Percentiles rank a stretch among this genome's conserved stretches.
phyloP scores from a whole-genome alignment of 768 basidiomycete genomes.

The Dendrothele bispora region DNA sequence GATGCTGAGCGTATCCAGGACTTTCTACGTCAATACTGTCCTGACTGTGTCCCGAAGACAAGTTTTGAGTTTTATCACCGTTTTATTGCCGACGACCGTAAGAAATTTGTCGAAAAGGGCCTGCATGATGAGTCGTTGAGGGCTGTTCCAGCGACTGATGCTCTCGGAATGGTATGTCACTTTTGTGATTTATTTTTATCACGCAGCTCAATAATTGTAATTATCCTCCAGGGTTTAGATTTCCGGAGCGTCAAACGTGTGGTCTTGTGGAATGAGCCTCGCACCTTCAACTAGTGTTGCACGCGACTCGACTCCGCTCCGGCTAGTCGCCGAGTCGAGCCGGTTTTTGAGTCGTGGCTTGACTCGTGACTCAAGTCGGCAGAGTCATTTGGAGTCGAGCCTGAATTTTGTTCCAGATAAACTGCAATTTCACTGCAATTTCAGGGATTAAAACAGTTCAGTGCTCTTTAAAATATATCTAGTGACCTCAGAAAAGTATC shows the following conservation, averaged over 20 bases:
- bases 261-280: constrained; percentile 10
- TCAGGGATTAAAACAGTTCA: no score
- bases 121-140: constrained; percentile 7
- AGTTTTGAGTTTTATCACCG: constrained; percentile 17
- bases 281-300: constrained; percentile 12
- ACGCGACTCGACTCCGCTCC: no score
- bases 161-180: constrained; percentile 13
- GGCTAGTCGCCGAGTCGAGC: no score
- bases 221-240: constrained; percentile 15
- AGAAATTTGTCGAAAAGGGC: constrained; percentile 6
- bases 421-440: no score
- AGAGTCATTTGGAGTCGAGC: no score
- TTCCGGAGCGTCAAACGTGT: constrained; percentile 10
- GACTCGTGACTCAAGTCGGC: no score
- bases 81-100: constrained; percentile 4
- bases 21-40: constrained; percentile 13
- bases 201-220: no score
- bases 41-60: background rate
- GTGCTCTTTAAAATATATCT: no score
- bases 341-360: no score
- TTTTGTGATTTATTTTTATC: background rate
- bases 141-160: constrained; percentile 12
- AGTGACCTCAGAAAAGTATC: no score
- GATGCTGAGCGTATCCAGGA: constrained; percentile 13
- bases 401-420: no score